These are phyloP conservation scores for Arxiozyma bovina DNA, from an alignment of 1,139 yeast species.

Conservation along the genomic window DNA sequence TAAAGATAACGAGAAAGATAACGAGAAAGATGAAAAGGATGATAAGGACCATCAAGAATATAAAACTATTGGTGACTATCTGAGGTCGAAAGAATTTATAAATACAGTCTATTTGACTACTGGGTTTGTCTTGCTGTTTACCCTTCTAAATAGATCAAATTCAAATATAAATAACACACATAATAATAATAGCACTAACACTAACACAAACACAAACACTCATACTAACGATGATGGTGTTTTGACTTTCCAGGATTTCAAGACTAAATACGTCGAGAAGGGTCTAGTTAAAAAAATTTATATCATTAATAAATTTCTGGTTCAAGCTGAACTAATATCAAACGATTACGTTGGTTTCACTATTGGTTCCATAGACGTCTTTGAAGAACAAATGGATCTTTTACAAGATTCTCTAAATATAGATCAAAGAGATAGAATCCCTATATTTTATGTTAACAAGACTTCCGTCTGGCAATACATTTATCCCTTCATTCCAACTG, in stretches of 20 bases:
- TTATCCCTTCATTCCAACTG: constrained; percentile 75
- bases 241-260: constrained; percentile 87
- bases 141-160: constrained; percentile 17
- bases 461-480: constrained; percentile 56
- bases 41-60: constrained; percentile 23
- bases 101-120: constrained; percentile 33
- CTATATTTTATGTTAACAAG: constrained; percentile 70
- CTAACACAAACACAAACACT: not conserved
- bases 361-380: constrained; percentile 87
- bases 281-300: constrained; percentile 71
- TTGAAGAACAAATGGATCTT: constrained; percentile 72
- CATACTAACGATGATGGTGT: constrained; percentile 30
- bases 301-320: constrained; percentile 72
- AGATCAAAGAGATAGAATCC: constrained; percentile 59
- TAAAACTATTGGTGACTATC: constrained; percentile 30
- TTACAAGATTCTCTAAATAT: constrained; percentile 64
- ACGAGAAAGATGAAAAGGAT: constrained; percentile 23
- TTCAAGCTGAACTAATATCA: constrained; percentile 62
- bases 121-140: constrained; percentile 34
- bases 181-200: no score
- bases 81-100: constrained; percentile 35
- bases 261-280: constrained; percentile 67
- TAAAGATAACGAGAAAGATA: constrained; percentile 10
- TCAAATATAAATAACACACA: not conserved
- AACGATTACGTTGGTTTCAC: constrained; percentile 47